Evolutionary conservation across 2,329 filamentous ascomycete species (phyloP).

Genomic region (Diaporthe humulicola): DNA sequence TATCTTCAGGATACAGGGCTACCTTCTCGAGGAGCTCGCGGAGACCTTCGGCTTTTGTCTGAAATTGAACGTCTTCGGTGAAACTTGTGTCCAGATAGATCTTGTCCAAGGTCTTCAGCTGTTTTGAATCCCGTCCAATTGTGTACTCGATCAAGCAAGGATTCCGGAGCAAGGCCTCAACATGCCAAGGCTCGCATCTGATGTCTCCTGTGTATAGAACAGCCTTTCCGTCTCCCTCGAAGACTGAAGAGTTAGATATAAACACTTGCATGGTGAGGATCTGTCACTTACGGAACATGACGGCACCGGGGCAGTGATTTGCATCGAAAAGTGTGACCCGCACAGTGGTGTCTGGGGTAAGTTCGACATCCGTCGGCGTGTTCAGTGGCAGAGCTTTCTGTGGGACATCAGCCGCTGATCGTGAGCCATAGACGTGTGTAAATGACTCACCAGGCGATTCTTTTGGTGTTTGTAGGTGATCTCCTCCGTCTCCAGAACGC

Average conservation of each 20-base stretch:
- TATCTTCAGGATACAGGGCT: constrained; percentile 75
- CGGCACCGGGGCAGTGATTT: constrained; percentile 90
- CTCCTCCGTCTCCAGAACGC: constrained; percentile 80
- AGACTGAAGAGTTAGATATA: constrained; percentile 60
- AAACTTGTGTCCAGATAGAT: constrained; percentile 94
- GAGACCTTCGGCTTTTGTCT: constrained; percentile 80
- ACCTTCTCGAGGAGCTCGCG: constrained; percentile 80
- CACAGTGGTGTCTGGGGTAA: constrained; percentile 76
- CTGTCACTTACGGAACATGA: constrained; percentile 80
- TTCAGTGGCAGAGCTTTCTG: constrained; percentile 86
- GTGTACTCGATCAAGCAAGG: constrained; percentile 83
- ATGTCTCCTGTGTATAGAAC: constrained; percentile 92
- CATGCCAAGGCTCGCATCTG: constrained; percentile 88
- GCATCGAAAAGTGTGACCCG: constrained; percentile 89
- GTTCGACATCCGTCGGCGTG: constrained; percentile 81
- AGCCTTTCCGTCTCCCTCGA: constrained; percentile 79
- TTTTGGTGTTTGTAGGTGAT: constrained; percentile 83
- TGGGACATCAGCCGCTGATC: constrained; percentile 9
- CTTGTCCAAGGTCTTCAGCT: constrained; percentile 76
- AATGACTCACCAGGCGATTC: constrained; percentile 69
- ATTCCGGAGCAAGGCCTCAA: constrained; percentile 78
- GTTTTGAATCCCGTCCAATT: constrained; percentile 31
- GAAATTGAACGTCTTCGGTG: constrained; percentile 59
- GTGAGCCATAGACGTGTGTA: background rate
- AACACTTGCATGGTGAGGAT: too few species aligned